Percentiles rank a stretch among this genome's conserved stretches.
Evolutionary conservation across 140 eudicot genomes (phyloP).

Genomic region (Ambrosia hybrid): DNA sequence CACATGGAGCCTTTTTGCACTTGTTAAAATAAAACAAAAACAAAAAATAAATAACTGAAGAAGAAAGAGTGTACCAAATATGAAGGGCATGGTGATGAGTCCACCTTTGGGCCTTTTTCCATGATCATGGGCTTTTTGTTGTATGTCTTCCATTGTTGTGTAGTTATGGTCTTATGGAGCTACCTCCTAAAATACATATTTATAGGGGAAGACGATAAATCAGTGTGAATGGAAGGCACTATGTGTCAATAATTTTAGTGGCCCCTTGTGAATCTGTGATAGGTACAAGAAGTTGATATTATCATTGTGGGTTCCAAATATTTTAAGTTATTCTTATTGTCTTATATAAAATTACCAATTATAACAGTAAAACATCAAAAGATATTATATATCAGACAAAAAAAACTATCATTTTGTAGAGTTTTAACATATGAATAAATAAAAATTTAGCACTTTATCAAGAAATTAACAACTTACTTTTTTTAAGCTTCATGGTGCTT

Average conservation of each 20-base stretch:
- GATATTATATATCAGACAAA: background rate
- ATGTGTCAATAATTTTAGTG: constrained; percentile 1
- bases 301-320: constrained; percentile 7
- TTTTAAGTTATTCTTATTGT: background rate
- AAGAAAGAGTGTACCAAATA: constrained; percentile 33
- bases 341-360: background rate
- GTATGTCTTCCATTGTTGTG: constrained; percentile 33
- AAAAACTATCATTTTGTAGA: too few species aligned
- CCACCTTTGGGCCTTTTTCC: constrained; percentile 37
- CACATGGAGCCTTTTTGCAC: background rate
- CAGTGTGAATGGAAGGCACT: background rate
- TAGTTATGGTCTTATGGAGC: constrained; percentile 17
- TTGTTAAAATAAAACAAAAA: background rate
- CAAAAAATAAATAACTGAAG: background rate
- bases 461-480: too few species aligned
- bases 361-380: background rate
- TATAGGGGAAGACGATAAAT: constrained; percentile 27
- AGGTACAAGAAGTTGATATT: constrained; percentile 14
- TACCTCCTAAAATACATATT: constrained; percentile 8
- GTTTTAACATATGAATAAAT: background rate
- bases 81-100: constrained; percentile 48
- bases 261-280: background rate
- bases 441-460: too few species aligned
- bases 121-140: constrained; percentile 25
- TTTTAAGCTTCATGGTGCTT: too few species aligned